Evolutionary conservation across 108 stramenopile genomes (phyloP).

Genomic region (Skeletonema tropicum): DNA sequence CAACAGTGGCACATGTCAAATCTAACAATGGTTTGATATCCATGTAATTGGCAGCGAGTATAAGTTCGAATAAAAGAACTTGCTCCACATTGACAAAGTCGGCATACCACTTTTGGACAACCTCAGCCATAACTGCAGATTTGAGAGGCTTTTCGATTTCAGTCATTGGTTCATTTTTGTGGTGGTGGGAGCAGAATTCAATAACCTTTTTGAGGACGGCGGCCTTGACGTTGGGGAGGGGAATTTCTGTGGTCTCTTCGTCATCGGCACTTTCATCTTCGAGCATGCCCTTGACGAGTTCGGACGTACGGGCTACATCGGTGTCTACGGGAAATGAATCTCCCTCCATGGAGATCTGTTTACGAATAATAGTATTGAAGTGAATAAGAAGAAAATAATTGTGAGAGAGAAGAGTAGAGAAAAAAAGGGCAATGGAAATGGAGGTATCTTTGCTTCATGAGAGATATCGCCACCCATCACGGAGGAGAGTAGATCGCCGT

Average conservation of each 20-base stretch:
- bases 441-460: neutral
- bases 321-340: conserved; percentile 91
- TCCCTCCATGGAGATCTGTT: conserved; percentile 94
- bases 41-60: conserved; percentile 99
- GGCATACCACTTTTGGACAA: conserved; percentile 99
- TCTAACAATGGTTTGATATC: conserved; percentile 97
- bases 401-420: neutral
- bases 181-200: conserved; percentile 96
- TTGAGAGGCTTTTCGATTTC: conserved; percentile 99
- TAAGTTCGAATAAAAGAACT: conserved; percentile 98
- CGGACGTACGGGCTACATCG: conserved; percentile 96
- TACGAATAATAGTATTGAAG: neutral
- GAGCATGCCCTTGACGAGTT: conserved; percentile 98
- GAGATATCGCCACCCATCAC: no score
- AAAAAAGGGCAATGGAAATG: neutral
- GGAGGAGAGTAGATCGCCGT: no score
- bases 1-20: conserved; percentile 98
- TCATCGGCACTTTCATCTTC: conserved; percentile 88
- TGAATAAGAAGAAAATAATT: neutral
- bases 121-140: conserved; percentile 94
- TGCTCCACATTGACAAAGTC: conserved; percentile 98
- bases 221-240: conserved; percentile 98
- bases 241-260: conserved; percentile 93
- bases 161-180: conserved; percentile 94
- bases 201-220: conserved; percentile 96